Evolutionary conservation across 805 yeast genomes (phyloP), one percentile per base, ranked within the genome.

Genomic region (Saccharomycopsis lassenensis): DNA sequence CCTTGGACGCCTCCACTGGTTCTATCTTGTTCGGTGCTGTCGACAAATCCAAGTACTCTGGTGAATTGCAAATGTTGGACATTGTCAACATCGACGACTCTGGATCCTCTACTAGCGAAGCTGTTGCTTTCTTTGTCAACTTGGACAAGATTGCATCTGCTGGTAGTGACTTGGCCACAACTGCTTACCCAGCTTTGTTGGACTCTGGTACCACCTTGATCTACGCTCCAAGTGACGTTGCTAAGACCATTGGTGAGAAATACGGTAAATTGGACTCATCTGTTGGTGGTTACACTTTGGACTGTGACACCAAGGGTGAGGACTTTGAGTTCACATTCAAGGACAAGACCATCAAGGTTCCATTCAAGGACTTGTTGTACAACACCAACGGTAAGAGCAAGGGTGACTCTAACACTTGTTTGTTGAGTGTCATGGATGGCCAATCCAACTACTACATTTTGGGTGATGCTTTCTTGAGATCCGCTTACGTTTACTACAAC

Each of bases 161-260:
- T 18, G 44, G 39, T 10, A 39, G 36, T 25, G 46, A 56, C 7
- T 29, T 27, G 29, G 43, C 51, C 15, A 19, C 18, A 6, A 29
- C 18, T 11, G 10, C 42, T 6, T 40, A 40, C 19, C 44, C 44
- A 15, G 76, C 69, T 2, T 52, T 70, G 19, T 51, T 75, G 22
- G 81, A 76, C 50, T 63, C 77, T 1, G 77, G 80, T 14, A 61
- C 78, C 5, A 61, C 77, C 5, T 51, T 65, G 21, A 52, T 70
- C 6, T 69, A 67, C 47, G 54, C 74, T 24, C 78, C 80, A 5
- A 22, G 40, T 2, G 41, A 37, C 5, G 28, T 37, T 33, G 38
- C 41, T 10, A 29, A 37, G 21, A 18, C 39, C 18, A 28, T 37
- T 20, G 41, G 41, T 27, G 28, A 27, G 26, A 36, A 37, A 15